Evolutionary conservation across 768 basidiomycete species (phyloP), one percentile per base, ranked within the genome.

Genomic region (Daedaleopsis nitida): DNA sequence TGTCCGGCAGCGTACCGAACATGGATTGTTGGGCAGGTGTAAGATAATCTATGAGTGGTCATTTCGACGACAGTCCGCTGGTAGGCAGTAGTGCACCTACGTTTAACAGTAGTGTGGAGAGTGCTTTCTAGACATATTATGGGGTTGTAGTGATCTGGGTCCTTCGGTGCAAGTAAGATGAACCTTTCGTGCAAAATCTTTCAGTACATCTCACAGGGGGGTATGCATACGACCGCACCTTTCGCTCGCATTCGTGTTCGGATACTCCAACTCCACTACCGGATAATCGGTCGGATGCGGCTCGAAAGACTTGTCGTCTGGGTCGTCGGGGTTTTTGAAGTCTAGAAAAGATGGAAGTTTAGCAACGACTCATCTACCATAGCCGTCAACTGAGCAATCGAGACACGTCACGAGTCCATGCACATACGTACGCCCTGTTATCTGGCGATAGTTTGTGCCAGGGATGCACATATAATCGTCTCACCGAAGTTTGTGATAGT

Each of bases 121-220:
- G 87, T 82, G 61, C 81, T 79, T 75, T 91, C 88, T 37, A 94
- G 77, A 69, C 89, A 89, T 79, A 88, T 82, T 58, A 94, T 87
- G 14, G 92, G 92, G 70, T 91, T 89, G 73, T 93, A 94, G 65
- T 93, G 90, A 66, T 94, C 91, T 66, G 86, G 86, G 78, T 94
- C 92, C 68, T 86, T 91, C 34, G 92, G 92, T 47, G 81, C 85
- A 55, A 94, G 81, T 60, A 94, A 80, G 63, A 90, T 81, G 76
- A 86, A 94, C 71, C 91, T 92, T 58, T 13, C 27, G 38, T 37
- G 10, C 32, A 59, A 19, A 56, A 35, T 45, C 57, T 34, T 52
- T 24, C 21, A 45, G 49, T n/a, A 39, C 16, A n/a, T 21, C 1
- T 8, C 7, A 42, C 14, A n/a, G n/a, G n/a, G n/a, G n/a, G 16